Base-by-base conservation (phyloP, 306 rosid genomes). In the Malus asiatica region DNA sequence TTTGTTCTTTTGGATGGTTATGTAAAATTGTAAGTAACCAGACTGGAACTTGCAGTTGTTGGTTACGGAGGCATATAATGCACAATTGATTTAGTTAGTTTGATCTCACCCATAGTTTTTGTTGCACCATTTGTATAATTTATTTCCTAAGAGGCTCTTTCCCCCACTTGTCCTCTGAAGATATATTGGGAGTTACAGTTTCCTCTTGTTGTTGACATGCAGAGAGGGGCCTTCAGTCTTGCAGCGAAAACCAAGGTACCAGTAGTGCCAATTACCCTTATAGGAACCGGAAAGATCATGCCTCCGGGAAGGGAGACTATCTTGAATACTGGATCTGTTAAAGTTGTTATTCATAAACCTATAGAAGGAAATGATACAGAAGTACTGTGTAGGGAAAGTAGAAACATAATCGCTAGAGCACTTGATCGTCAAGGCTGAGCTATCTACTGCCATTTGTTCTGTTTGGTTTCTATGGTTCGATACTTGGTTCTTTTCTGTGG, bases 151-250 rank as follows among this genome's bases (percentile, higher is more conserved):
- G 3, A 15, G 8, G 3, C 55, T 15, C 55, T 51, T 16, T 0
- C 55, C 55, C 55, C 18, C 20, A 1, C 20, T 15, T 51, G 20
- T 48, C 19, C 19, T 48, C 55, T 1, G 6, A 13, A 38, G 52
- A 72, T 22, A 13, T 4, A 33, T 45, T 1, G 6, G 59, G n/a
- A 12, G 3, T 13, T 35, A 62, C 44, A 60, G 63, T 76, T 76
- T 70, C 52, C 51, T 29, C 55, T 55, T 68, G 35, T 30, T 80
- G 76, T 73, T 80, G 72, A 86, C 67, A 55, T 77, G 79, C 88
- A 94, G 98, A 95, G 90, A 83, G 99, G 99, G 71, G 99, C 99
- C 73, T 95, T 95, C 86, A 95, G 96, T 84, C 76, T 95, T 84
- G 97, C 99, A 27, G 91, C 78, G 15, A 92, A 92, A 80, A 85